Base-by-base conservation (phyloP, 176 grass and related monocot genomes). In the Ananas comosus region DNA sequence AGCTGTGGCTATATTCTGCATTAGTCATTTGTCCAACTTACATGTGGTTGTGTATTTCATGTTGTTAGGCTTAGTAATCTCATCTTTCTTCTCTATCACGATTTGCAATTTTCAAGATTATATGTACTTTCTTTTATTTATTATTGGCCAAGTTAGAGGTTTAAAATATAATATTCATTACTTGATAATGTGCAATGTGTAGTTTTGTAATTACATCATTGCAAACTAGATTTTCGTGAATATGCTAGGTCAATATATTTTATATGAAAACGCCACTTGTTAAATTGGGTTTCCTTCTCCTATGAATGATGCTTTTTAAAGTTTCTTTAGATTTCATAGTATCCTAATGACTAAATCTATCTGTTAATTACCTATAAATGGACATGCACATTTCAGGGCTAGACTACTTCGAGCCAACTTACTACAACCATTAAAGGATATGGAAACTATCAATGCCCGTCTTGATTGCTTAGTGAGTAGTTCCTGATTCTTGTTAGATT, bases 331-430 rank as follows among this genome's bases (percentile, higher is more conserved):
- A 42, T 42, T 42, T 42, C 33, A 42, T 42, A 7, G 4, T 42
- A 42, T 42, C 5, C 33, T 7, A 42, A 42, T 42, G 5, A 8
- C 33, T 42, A 51, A 72, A 50, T 54, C 48, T 79, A 17, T n/a
- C 49, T 66, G 21, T 73, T 79, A 53, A 48, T 57, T 16, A 59
- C 19, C 19, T 17, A 58, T 19, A n/a, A n/a, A 59, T 10, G 54
- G 14, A 48, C 10, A 58, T 86, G 70, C 54, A 66, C 78, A 65
- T 84, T 86, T 67, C 81, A 96, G 92, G 79, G 48, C 86, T 80
- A 88, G 88, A 82, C 73, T 96, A 80, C 88, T 96, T 76, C 83
- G 88, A 81, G 92, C 92, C 33, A 96, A 96, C 71, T 86, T 96
- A 75, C 70, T 96, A 52, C 92, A 96, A 64, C 92, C 92, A 49